Evolutionary conservation across 1,139 yeast genomes (phyloP).

Genomic region (Geotrichum candidum): DNA sequence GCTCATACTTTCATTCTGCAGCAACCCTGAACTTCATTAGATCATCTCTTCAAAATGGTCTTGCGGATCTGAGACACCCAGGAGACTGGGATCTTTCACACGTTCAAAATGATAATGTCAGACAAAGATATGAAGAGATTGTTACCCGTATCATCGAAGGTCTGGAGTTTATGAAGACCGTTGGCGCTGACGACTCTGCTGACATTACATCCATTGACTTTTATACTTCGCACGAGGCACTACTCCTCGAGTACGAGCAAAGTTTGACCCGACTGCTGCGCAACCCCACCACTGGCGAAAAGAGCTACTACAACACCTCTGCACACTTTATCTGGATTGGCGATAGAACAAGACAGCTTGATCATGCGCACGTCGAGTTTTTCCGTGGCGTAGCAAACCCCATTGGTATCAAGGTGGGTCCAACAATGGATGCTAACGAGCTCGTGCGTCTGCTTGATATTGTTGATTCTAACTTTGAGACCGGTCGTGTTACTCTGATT

Average conservation of each 20-base stretch:
- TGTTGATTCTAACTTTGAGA: conserved; percentile 37
- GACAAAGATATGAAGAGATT: conserved; percentile 37
- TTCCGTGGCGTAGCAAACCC: conserved; percentile 43
- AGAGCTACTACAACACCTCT: conserved; percentile 39
- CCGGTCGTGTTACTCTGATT: conserved; percentile 41
- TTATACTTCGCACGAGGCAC: conserved; percentile 41
- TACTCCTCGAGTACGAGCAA: conserved; percentile 41
- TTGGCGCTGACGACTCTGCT: conserved; percentile 36
- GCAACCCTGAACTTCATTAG: conserved; percentile 42
- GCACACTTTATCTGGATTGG: conserved; percentile 45
- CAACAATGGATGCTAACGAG: conserved; percentile 38
- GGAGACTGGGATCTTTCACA: conserved; percentile 41
- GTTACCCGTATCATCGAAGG: conserved; percentile 38
- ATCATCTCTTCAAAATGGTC: conserved; percentile 35
- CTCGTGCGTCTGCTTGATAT: conserved; percentile 37
- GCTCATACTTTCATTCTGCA: conserved; percentile 43
- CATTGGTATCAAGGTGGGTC: conserved; percentile 43
- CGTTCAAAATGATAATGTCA: conserved; percentile 35
- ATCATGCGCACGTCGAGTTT: conserved; percentile 44
- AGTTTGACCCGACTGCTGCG: conserved; percentile 35
- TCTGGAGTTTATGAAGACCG: conserved; percentile 37
- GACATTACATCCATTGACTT: conserved; percentile 36
- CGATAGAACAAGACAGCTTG: conserved; percentile 41
- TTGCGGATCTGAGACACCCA: conserved; percentile 40
- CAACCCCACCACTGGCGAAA: conserved; percentile 23